Percentiles rank a stretch among this genome's conserved stretches.
These are phyloP conservation scores for Pythium rhizo-oryzae DNA, from an alignment of 352 stramenopile genomes.

Conservation along the genomic window DNA sequence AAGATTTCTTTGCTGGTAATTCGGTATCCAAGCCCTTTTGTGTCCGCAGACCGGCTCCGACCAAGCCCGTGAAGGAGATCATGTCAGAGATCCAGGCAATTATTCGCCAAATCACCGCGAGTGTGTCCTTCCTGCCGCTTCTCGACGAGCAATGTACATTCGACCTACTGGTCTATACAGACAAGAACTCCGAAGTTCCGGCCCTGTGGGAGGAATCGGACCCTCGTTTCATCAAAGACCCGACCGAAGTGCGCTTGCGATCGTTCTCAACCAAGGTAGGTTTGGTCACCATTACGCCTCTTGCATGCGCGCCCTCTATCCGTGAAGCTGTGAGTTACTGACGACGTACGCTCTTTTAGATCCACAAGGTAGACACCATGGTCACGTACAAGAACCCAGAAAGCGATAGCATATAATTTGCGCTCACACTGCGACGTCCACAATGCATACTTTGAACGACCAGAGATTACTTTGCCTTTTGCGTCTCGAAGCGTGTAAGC, in stretches of 20 bases:
- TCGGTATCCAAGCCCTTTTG: background rate
- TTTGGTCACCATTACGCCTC: background rate
- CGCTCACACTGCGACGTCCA: conserved; percentile 14
- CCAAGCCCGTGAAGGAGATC: conserved; percentile 94
- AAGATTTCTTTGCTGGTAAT: background rate
- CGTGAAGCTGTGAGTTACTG: background rate
- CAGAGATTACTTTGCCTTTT: conserved; percentile 69
- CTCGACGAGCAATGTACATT: conserved; percentile 98
- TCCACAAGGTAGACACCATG: conserved; percentile 98
- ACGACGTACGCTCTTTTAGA: conserved; percentile 35
- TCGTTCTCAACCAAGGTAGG: conserved; percentile 97
- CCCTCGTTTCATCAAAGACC: conserved; percentile 97
- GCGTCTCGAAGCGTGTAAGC: conserved; percentile 66
- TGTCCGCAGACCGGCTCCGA: conserved; percentile 30
- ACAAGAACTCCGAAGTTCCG: conserved; percentile 95
- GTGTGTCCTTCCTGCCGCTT: conserved; percentile 98
- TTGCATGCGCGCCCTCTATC: background rate
- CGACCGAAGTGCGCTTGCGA: conserved; percentile 96
- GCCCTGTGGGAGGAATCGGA: conserved; percentile 98
- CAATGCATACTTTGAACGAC: conserved; percentile 22
- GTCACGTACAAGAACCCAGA: conserved; percentile 97
- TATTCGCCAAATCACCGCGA: conserved; percentile 99
- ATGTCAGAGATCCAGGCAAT: conserved; percentile 99
- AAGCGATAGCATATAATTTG: conserved; percentile 60
- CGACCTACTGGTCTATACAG: conserved; percentile 98